Conservation (phyloP, 192 early-diverging fungal species). For the Chytriomyces hyalinus region DNA sequence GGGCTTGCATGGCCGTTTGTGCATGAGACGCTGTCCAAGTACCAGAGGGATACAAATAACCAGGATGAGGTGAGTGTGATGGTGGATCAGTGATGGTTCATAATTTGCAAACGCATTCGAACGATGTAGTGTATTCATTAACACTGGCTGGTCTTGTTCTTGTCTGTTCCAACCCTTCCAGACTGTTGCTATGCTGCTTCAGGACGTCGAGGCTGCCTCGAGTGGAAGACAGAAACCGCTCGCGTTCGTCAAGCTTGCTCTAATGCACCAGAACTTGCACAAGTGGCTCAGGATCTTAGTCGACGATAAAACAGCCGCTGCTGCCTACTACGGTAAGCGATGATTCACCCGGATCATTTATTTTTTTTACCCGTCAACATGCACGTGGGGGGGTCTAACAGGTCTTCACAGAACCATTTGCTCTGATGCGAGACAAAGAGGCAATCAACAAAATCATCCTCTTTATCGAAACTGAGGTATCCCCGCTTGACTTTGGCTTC, state of each 20-base stretch:
- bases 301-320: slow-evolving; percentile 7
- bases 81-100: background rate
- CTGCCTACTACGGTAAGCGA: slow-evolving; percentile 17
- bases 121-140: too few relatives aligned
- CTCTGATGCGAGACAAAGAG: slow-evolving; percentile 21
- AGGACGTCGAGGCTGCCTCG: too few relatives aligned
- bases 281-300: slow-evolving; percentile 6
- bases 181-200: too few relatives aligned
- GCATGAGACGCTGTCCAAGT: slow-evolving; percentile 4
- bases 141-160: too few relatives aligned
- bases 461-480: slow-evolving; percentile 10
- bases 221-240: background rate
- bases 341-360: background rate
- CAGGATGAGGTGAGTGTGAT: background rate
- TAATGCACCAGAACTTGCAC: slow-evolving; percentile 11
- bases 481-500: slow-evolving; percentile 5
- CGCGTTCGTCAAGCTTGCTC: slow-evolving; percentile 12
- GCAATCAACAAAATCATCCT: slow-evolving; percentile 2
- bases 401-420: slow-evolving; percentile 6
- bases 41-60: background rate
- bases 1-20: slow-evolving; percentile 10
- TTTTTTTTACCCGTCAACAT: background rate
- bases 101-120: too few relatives aligned
- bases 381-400: background rate
- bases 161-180: too few relatives aligned